Base-by-base conservation (phyloP, 148 eudicot species). In the Spergularia bocconei region DNA sequence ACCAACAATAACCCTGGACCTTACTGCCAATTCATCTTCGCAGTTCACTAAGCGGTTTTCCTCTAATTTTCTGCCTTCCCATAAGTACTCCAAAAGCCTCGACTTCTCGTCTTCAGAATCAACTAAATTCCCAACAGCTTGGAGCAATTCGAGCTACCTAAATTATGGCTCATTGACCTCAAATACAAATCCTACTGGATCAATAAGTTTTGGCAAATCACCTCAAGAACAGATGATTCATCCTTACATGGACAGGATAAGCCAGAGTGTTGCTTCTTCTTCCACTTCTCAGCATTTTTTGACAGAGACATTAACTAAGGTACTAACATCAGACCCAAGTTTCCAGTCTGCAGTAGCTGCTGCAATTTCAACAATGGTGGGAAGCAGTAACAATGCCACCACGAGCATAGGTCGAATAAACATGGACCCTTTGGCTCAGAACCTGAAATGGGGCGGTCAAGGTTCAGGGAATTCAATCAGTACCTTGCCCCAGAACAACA, bases 1-100 rank as follows among this genome's bases (percentile, higher is more conserved):
- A 15, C 88, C 97, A 56, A 89, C 97, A 20, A 85, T 91, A 82
- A 90, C 93, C 62, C 74, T 91, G 20, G 97, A 91, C 74, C 93
- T 91, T 78, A 92, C 95, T 66, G 54, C 82, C 38, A 65, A 74
- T 58, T 54, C 82, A 13, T 73, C 86, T 41, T 25, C 80, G n/a
- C 76, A 68, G 29, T 82, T 81, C 81, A 88, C 70, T 70, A 64
- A 66, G 61, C 52, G 54, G 15, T 69, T 76, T 78, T 64, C 87
- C 50, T 71, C 88, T 12, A 74, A 23, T 17, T 74, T 82, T 10
- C 66, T 57, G 52, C 55, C 78, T 16, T n/a, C 77, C 20, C 75
- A 87, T 58, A 82, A 73, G 70, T 80, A 77, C 69, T 71, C 85
- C 13, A 77, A 73, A 69, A 84, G 82, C 48, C 83, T 90, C 2